Evolutionary conservation across 176 grass and related monocot genomes (phyloP).

Genomic region (Lolium multiflorum): DNA sequence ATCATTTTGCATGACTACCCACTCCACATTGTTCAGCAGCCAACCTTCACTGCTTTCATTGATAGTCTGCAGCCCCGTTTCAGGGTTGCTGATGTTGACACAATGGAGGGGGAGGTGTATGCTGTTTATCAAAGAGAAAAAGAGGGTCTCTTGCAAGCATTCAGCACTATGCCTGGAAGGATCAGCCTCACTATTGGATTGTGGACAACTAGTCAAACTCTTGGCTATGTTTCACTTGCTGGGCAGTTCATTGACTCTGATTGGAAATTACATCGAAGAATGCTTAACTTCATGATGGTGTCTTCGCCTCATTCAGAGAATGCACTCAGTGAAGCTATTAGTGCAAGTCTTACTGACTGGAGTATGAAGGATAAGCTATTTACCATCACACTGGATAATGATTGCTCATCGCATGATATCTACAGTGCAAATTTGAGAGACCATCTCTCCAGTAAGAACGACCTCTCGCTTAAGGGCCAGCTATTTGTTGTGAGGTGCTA

Average conservation of each 20-base stretch:
- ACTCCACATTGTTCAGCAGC: conserved; percentile 49
- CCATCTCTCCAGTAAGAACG: conserved; percentile 66
- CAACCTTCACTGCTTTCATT: conserved; percentile 59
- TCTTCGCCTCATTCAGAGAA: conserved; percentile 78
- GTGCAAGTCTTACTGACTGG: conserved; percentile 64
- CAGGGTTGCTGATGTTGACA: conserved; percentile 23
- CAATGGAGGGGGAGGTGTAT: conserved; percentile 65
- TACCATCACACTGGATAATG: conserved; percentile 1
- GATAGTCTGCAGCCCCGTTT: conserved; percentile 65
- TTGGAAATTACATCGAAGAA: conserved; percentile 64
- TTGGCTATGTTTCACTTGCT: conserved; percentile 66
- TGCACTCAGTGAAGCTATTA: conserved; percentile 73
- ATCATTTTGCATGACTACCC: no score
- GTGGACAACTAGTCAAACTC: conserved; percentile 59
- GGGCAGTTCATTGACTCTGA: conserved; percentile 73
- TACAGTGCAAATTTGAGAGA: conserved; percentile 81
- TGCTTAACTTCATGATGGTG: conserved; percentile 84
- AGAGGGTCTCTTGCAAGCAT: conserved; percentile 51
- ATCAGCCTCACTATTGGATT: no score
- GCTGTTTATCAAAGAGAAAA: conserved; percentile 68
- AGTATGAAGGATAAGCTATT: conserved; percentile 70
- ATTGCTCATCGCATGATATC: conserved; percentile 77
- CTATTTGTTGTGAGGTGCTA: no score
- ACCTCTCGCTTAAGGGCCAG: conserved; percentile 62
- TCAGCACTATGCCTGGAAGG: conserved; percentile 42